Conservation (phyloP, 345 rosid species). For the Salix suchowensis region DNA sequence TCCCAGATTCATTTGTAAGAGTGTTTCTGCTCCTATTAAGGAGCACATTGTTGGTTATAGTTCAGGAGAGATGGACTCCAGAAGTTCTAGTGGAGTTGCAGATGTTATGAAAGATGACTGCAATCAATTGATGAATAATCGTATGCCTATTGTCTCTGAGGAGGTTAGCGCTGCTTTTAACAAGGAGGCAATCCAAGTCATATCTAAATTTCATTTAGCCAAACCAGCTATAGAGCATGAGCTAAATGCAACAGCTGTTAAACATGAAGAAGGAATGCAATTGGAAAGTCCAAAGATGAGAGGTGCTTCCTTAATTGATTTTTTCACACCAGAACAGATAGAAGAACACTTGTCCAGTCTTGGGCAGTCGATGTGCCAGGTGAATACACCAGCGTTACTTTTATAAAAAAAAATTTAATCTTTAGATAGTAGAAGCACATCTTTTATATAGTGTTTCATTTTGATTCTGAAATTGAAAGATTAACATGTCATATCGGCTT, state of each 20-base stretch:
- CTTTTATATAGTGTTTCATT: too few species aligned
- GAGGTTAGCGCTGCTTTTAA: constrained; percentile 12
- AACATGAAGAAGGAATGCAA: constrained; percentile 11
- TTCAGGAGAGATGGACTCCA: constrained; percentile 4
- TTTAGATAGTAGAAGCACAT: too few species aligned
- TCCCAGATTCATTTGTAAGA: not conserved
- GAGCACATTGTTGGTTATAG: constrained; percentile 7
- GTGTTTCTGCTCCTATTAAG: constrained; percentile 1
- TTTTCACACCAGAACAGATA: constrained; percentile 41
- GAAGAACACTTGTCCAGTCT: constrained; percentile 45
- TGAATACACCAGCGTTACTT: constrained; percentile 4
- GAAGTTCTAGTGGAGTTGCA: constrained; percentile 2
- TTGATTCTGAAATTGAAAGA: too few species aligned
- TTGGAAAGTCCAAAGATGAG: constrained; percentile 14
- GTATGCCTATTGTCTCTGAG: constrained; percentile 7
- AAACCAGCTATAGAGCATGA: not conserved
- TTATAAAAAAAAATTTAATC: too few species aligned
- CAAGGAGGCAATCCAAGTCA: constrained; percentile 7
- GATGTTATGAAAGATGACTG: constrained; percentile 9
- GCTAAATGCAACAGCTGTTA: not conserved
- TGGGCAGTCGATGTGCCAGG: constrained; percentile 28
- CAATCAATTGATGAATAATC: not conserved
- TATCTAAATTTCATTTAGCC: not conserved
- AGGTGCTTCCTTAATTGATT: constrained; percentile 41
- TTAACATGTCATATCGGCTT: too few species aligned